Evolutionary conservation across 192 early-diverging fungal species (phyloP).

Genomic region (Umbelopsis sp.): DNA sequence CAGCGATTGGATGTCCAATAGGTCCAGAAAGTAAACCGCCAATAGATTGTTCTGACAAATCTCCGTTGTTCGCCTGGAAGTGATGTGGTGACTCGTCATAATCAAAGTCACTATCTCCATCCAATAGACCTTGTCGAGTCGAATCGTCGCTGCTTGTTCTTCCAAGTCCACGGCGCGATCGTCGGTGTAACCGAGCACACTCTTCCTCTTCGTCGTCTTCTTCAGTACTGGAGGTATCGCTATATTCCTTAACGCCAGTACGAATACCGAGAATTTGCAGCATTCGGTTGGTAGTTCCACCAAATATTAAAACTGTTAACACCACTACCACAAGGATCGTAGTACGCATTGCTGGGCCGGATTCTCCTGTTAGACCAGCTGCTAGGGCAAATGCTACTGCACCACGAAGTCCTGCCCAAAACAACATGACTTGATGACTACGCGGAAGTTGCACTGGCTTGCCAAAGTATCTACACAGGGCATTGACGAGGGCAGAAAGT

Average conservation of each 20-base stretch:
- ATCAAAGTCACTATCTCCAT: conserved; percentile 33
- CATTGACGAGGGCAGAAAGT: conserved; percentile 80
- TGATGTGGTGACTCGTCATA: background rate
- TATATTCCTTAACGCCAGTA: conserved; percentile 68
- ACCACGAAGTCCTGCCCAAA: conserved; percentile 94
- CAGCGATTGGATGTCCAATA: conserved; percentile 39
- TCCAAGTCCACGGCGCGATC: conserved; percentile 11
- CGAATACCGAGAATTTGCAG: conserved; percentile 76
- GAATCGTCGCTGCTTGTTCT: background rate
- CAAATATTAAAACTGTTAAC: conserved; percentile 86
- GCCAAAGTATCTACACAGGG: conserved; percentile 53
- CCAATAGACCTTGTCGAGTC: conserved; percentile 19
- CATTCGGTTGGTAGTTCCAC: conserved; percentile 86
- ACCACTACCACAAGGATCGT: conserved; percentile 94
- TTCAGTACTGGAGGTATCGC: conserved; percentile 43
- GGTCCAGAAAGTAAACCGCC: conserved; percentile 38
- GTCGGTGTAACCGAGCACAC: background rate
- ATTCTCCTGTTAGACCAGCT: conserved; percentile 72
- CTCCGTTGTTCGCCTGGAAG: background rate
- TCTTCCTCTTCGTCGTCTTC: conserved; percentile 27
- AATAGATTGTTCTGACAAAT: conserved; percentile 33
- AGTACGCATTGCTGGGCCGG: conserved; percentile 75
- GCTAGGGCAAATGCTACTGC: conserved; percentile 96
- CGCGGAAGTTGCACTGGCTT: conserved; percentile 53
- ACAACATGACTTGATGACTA: conserved; percentile 90